Conservation (phyloP, 768 basidiomycete species). For the Podaxis sp. region DNA sequence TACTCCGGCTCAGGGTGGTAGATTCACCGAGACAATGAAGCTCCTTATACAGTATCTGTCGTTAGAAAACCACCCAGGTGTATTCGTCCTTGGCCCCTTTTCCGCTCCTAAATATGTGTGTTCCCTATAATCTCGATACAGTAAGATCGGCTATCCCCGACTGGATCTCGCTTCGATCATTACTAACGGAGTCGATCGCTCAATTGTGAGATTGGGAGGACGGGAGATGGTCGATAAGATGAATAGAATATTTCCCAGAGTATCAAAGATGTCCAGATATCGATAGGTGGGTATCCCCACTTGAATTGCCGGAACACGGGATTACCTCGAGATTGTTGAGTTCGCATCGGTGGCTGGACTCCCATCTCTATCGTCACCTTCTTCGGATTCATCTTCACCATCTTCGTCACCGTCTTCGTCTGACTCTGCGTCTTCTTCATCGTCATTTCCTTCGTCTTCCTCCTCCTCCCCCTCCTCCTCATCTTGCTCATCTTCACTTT, state of each 20-base stretch:
- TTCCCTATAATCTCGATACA: background rate
- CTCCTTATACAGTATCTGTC: too few species aligned
- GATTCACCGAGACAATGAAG: background rate
- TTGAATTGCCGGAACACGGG: background rate
- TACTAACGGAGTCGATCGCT: background rate
- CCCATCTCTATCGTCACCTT: conserved; percentile 18
- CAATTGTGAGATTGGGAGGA: background rate
- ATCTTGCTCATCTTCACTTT: conserved; percentile 23
- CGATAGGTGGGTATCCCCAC: background rate
- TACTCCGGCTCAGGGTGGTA: background rate
- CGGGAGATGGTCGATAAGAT: conserved; percentile 1
- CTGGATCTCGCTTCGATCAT: conserved; percentile 1
- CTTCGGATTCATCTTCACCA: conserved; percentile 23
- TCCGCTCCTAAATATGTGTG: background rate
- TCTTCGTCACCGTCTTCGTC: conserved; percentile 20
- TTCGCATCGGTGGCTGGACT: conserved; percentile 2
- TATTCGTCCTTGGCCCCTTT: background rate
- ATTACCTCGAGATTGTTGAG: conserved; percentile 5
- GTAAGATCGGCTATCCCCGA: background rate
- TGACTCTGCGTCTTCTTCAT: conserved; percentile 19
- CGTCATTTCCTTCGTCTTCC: conserved; percentile 22
- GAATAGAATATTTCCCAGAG: conserved; percentile 5
- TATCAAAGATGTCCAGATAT: background rate
- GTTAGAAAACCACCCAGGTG: background rate
- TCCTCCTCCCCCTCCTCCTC: conserved; percentile 24